These are phyloP conservation scores for Tetrapisispora fleetii DNA, from an alignment of 805 yeast species.

Conservation along the genomic window DNA sequence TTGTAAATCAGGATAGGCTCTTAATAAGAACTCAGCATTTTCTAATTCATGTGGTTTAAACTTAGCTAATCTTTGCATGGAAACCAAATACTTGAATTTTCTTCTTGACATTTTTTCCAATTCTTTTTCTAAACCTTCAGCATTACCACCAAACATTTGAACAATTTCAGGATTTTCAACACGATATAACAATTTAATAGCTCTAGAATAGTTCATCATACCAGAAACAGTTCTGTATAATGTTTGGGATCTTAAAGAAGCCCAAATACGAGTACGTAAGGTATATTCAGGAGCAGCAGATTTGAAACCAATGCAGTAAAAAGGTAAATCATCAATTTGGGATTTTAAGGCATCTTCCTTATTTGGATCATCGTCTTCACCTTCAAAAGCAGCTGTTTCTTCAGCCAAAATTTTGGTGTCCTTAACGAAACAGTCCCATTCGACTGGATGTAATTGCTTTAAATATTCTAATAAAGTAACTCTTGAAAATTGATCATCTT, in stretches of 20 bases:
- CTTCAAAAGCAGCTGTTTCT: conserved; percentile 73
- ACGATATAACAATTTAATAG: conserved; percentile 84
- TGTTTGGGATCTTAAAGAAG: conserved; percentile 93
- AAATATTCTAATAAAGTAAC: conserved; percentile 88
- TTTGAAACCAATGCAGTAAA: conserved; percentile 94
- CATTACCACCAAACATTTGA: conserved; percentile 97
- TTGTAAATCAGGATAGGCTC: conserved; percentile 78
- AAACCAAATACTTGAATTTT: conserved; percentile 70
- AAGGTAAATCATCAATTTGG: conserved; percentile 86
- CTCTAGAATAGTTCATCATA: conserved; percentile 96
- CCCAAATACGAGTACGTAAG: conserved; percentile 96
- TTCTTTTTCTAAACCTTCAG: conserved; percentile 92
- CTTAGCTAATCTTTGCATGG: conserved; percentile 75
- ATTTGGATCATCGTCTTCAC: conserved; percentile 35
- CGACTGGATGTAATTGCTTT: conserved; percentile 91
- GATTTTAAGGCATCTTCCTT: conserved; percentile 64
- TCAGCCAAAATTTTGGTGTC: conserved; percentile 94
- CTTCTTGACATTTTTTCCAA: conserved; percentile 82
- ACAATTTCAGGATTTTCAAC: conserved; percentile 93
- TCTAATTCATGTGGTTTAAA: conserved; percentile 68
- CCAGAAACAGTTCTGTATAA: conserved; percentile 95
- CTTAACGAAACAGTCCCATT: conserved; percentile 95
- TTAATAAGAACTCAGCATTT: conserved; percentile 68
- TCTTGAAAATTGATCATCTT: conserved; percentile 93
- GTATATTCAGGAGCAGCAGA: conserved; percentile 96